Conservation (phyloP, 2,329 filamentous ascomycete genomes). For the Apiospora pterosperma region DNA sequence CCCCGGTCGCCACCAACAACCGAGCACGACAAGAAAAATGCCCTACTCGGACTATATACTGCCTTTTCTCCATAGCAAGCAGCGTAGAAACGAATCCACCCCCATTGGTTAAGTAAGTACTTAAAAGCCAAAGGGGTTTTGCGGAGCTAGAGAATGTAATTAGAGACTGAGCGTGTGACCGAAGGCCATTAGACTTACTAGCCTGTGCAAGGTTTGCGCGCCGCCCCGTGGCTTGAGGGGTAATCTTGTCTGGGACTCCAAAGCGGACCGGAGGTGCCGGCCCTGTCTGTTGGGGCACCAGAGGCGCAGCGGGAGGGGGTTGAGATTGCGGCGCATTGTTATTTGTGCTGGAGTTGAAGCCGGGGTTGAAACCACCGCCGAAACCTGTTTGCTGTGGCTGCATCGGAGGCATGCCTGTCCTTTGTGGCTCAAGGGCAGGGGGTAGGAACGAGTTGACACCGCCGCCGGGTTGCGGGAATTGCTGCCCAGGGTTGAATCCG, state of each 20-base stretch:
- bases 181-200: conserved; percentile 64
- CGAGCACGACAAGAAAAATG: too few relatives aligned
- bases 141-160: conserved; percentile 38
- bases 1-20: too few relatives aligned
- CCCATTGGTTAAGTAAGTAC: not conserved
- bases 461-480: conserved; percentile 46
- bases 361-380: conserved; percentile 42
- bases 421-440: conserved; percentile 57
- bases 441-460: conserved; percentile 58
- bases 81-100: not conserved
- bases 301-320: conserved; percentile 54
- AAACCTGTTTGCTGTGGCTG: conserved; percentile 49
- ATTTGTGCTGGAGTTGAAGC: conserved; percentile 45
- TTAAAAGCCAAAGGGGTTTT: conserved; percentile 52
- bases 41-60: not conserved
- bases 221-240: conserved; percentile 81
- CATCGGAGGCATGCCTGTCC: conserved; percentile 46
- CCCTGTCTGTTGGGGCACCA: conserved; percentile 76
- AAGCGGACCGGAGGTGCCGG: conserved; percentile 87
- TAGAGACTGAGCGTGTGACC: not conserved
- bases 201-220: conserved; percentile 90
- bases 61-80: not conserved
- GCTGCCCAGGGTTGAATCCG: conserved; percentile 33
- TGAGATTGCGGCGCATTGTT: conserved; percentile 46
- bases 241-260: conserved; percentile 77